A percentile compares a stretch with the other conserved stretches of the same genome.
These are phyloP conservation scores for Hypoxylon sp. DNA, from an alignment of 2,329 filamentous ascomycete species.

Conservation along the genomic window DNA sequence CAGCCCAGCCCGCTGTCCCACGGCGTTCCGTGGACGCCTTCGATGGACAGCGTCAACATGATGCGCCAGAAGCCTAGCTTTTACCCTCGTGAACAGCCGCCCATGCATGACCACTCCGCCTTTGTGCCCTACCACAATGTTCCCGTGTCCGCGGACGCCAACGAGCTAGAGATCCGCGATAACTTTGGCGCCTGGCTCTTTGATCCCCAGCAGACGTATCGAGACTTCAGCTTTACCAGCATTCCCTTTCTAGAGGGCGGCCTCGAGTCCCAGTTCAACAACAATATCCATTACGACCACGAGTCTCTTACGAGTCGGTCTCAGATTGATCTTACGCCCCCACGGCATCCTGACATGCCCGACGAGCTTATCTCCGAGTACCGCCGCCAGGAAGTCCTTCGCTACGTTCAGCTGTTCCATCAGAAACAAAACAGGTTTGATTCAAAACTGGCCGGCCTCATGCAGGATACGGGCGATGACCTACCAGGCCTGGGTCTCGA, in stretches of 20 bases:
- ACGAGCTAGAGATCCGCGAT: conserved; percentile 47
- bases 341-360: conserved; percentile 49
- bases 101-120: conserved; percentile 45
- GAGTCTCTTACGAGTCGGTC: conserved; percentile 58
- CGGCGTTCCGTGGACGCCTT: conserved; percentile 42
- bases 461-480: conserved; percentile 53
- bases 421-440: conserved; percentile 54
- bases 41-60: conserved; percentile 49
- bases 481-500: conserved; percentile 68
- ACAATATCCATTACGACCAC: conserved; percentile 59
- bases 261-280: conserved; percentile 60
- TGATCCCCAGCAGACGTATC: conserved; percentile 53
- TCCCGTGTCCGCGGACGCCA: conserved; percentile 46
- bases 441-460: conserved; percentile 42
- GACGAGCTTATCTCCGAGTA: conserved; percentile 56
- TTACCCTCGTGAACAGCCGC: conserved; percentile 42
- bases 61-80: conserved; percentile 51
- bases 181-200: conserved; percentile 63
- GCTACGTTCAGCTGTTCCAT: conserved; percentile 54
- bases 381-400: conserved; percentile 55
- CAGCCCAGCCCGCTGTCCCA: conserved; percentile 39
- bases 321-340: conserved; percentile 54
- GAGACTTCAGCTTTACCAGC: conserved; percentile 53
- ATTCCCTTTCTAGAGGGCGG: conserved; percentile 59
- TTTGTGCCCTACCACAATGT: conserved; percentile 48